Evolutionary conservation across 805 yeast genomes (phyloP), one percentile per base, ranked within the genome.

Genomic region (Myxozyma vanderwaltii): DNA sequence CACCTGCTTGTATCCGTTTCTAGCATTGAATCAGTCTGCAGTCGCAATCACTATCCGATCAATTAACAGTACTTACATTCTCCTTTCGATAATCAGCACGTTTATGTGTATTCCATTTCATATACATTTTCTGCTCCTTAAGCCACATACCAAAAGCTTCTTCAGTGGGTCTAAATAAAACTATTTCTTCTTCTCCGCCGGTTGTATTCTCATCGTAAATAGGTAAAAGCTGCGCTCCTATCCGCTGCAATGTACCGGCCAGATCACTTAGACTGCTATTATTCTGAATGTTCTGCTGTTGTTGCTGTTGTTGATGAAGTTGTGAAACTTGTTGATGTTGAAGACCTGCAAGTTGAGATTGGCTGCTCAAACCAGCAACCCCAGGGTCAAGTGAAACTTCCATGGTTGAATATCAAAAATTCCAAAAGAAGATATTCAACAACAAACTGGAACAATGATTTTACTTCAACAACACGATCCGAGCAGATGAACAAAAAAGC

Each of bases 1-100:
- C 54, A 3, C 63, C 63, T 4, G 63, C 58, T 38, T 58, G 63
- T 6, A 58, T 54, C 35, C 63, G 58, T 36, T 58, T 58, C 61
- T 58, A 33, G 24, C 17, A 13, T 17, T 17, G n/a, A 5, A 21
- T 36, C 15, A 31, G 48, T 48, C 49, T 38, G 38, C 33, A 26
- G 7, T 19, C 23, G 35, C 19, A 15, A n/a, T n/a, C 12, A 4
- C n/a, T 26, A 3, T 17, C n/a, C 21, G 15, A 7, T 35, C n/a
- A 8, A 15, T 13, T 12, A 29, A 29, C 10, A 29, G 10, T 4
- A 47, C 61, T 10, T 46, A 58, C 61, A 23, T 58, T 58, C 44
- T 53, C 59, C 46, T 58, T 58, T 29, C 63, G 50, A 24, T 54
- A 58, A 23, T 58, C 58, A 19, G 56, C 59, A 35, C 58, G 54